A percentile compares a stretch with the other conserved stretches of the same genome.
Conservation (phyloP, 179 eudicot genomes). For the Beta corolliflora region DNA sequence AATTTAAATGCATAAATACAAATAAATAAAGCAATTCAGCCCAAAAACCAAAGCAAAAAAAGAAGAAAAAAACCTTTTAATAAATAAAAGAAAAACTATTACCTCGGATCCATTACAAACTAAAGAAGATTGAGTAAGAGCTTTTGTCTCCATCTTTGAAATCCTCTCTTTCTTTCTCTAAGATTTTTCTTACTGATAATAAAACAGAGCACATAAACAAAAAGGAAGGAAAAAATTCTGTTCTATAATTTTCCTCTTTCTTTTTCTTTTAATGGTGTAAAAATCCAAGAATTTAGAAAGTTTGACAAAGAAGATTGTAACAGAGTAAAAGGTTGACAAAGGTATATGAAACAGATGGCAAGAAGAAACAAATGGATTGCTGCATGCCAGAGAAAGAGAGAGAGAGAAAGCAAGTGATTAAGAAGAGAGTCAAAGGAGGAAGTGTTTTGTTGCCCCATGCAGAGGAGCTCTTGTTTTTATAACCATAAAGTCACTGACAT, state of each 20-base stretch:
- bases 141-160: constrained; percentile 33
- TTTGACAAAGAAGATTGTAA: background rate
- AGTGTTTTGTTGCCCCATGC: constrained; percentile 35
- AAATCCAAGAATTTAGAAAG: background rate
- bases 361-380: constrained; percentile 9
- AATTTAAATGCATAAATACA: too few species aligned
- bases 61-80: background rate
- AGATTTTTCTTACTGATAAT: background rate
- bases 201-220: background rate
- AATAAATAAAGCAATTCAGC: too few species aligned
- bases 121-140: constrained; percentile 26
- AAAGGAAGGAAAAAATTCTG: background rate
- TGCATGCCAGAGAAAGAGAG: constrained; percentile 22
- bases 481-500: constrained; percentile 23
- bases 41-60: too few species aligned
- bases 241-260: too few species aligned
- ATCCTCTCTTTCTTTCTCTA: background rate
- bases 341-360: constrained; percentile 25
- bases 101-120: constrained; percentile 35
- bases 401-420: background rate
- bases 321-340: constrained; percentile 4
- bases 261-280: background rate
- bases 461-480: constrained; percentile 33
- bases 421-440: background rate
- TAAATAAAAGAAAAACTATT: background rate